Evolutionary conservation across 495 filamentous ascomycete genomes (phyloP).

Genomic region (Penicillium canariense): DNA sequence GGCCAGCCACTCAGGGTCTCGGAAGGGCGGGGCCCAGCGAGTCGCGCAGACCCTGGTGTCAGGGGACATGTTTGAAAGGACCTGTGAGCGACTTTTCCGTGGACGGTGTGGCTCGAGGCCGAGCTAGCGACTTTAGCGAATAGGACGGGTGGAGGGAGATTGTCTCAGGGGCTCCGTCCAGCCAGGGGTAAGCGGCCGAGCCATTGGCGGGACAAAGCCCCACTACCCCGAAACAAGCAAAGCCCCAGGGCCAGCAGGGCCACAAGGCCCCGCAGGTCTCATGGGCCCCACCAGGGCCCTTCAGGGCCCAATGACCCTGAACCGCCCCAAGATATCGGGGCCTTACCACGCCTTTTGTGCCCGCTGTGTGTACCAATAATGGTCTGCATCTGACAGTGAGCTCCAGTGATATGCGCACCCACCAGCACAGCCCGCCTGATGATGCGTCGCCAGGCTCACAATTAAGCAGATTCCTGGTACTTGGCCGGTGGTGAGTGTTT

Average conservation of each 20-base stretch:
- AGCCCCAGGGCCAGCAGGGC: background rate
- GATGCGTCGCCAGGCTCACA: constrained; percentile 15
- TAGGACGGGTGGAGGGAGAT: background rate
- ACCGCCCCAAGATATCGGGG: background rate
- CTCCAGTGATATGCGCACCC: constrained; percentile 16
- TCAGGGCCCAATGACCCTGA: constrained; percentile 5
- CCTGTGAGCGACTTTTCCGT: background rate
- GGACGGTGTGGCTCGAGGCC: background rate
- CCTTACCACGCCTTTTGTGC: background rate
- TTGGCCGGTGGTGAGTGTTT: background rate
- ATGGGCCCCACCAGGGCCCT: background rate
- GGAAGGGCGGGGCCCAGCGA: no score
- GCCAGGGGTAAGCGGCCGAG: background rate
- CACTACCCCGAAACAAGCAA: background rate
- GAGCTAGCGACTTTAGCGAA: background rate
- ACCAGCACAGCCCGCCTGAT: constrained; percentile 25
- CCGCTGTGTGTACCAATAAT: background rate
- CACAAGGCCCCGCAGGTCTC: background rate
- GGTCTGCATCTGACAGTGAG: background rate
- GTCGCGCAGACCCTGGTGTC: no score
- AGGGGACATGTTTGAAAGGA: background rate
- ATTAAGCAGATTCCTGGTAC: constrained; percentile 1
- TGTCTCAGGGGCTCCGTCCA: constrained; percentile 1
- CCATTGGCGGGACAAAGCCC: background rate
- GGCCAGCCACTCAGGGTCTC: background rate